Conservation (phyloP, 2,329 filamentous ascomycete genomes). For the Fusarium ramigenum region DNA sequence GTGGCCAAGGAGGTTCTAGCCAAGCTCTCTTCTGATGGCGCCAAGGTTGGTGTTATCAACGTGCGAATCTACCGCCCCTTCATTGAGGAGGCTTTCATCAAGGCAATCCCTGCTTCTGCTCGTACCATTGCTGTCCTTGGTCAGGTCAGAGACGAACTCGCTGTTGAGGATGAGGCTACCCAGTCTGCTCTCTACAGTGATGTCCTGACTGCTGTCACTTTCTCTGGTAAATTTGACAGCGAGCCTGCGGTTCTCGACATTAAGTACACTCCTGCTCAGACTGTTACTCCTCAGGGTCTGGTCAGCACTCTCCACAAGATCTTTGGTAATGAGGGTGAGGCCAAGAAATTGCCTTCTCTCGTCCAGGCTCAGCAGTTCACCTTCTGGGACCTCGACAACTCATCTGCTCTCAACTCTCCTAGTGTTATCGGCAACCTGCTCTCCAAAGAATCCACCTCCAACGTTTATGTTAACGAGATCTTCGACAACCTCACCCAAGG, state of each 20-base stretch:
- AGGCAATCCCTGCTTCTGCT: slow-evolving; percentile 78
- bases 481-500: slow-evolving; percentile 76
- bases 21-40: slow-evolving; percentile 75
- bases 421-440: slow-evolving; percentile 65
- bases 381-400: slow-evolving; percentile 92
- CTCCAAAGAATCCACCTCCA: slow-evolving; percentile 77
- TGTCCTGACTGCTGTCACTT: slow-evolving; percentile 84
- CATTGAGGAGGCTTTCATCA: slow-evolving; percentile 91
- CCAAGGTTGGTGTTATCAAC: slow-evolving; percentile 86
- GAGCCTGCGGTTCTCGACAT: slow-evolving; percentile 78
- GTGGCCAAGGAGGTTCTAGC: slow-evolving; percentile 82
- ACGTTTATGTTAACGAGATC: slow-evolving; percentile 69
- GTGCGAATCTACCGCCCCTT: slow-evolving; percentile 96
- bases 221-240: slow-evolving; percentile 73
- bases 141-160: slow-evolving; percentile 79
- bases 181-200: slow-evolving; percentile 94
- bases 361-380: slow-evolving; percentile 81
- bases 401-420: slow-evolving; percentile 72
- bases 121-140: slow-evolving; percentile 86
- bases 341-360: slow-evolving; percentile 53
- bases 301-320: slow-evolving; percentile 61
- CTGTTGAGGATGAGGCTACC: slow-evolving; percentile 77
- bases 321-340: slow-evolving; percentile 63
- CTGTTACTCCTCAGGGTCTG: slow-evolving; percentile 65
- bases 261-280: slow-evolving; percentile 82